Conservation (phyloP, 1,139 yeast genomes). For the Pichiaceae sp. region DNA sequence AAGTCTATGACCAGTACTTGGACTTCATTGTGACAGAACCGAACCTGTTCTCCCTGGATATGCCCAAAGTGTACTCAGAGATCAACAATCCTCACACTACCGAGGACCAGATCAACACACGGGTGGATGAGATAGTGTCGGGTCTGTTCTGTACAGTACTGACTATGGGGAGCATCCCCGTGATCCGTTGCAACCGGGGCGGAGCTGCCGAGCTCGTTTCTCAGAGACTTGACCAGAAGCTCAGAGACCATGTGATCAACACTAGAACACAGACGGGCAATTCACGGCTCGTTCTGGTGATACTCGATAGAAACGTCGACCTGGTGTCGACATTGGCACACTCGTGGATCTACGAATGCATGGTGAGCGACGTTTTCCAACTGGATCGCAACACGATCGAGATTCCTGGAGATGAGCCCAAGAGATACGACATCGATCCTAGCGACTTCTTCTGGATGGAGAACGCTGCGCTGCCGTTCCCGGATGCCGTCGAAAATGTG, state of each 20-base stretch:
- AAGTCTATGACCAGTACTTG: slow-evolving; percentile 87
- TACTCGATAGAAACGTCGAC: slow-evolving; percentile 84
- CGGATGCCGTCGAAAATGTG: slow-evolving; percentile 95
- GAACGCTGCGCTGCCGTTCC: slow-evolving; percentile 85
- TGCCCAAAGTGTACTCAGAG: slow-evolving; percentile 54
- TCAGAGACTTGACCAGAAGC: slow-evolving; percentile 68
- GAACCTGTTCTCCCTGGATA: slow-evolving; percentile 73
- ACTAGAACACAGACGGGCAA: slow-evolving; percentile 30
- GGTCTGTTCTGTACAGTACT: slow-evolving; percentile 77
- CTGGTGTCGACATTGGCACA: slow-evolving; percentile 91
- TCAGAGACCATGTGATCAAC: slow-evolving; percentile 79
- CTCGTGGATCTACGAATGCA: slow-evolving; percentile 96
- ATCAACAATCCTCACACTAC: slow-evolving; percentile 64
- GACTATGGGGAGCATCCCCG: slow-evolving; percentile 74
- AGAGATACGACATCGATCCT: slow-evolving; percentile 81
- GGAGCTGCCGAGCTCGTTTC: slow-evolving; percentile 97
- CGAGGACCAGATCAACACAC: slow-evolving; percentile 63
- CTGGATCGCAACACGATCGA: slow-evolving; percentile 74
- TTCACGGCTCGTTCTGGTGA: slow-evolving; percentile 68
- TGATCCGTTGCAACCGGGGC: slow-evolving; percentile 83
- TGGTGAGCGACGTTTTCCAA: slow-evolving; percentile 86
- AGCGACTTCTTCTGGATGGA: slow-evolving; percentile 85
- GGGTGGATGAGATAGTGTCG: slow-evolving; percentile 64
- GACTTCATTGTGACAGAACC: slow-evolving; percentile 93
- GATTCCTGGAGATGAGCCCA: slow-evolving; percentile 32